Evolutionary conservation across 2,329 filamentous ascomycete species (phyloP).

Genomic region (Hymenotorrendiella dingleyae): DNA sequence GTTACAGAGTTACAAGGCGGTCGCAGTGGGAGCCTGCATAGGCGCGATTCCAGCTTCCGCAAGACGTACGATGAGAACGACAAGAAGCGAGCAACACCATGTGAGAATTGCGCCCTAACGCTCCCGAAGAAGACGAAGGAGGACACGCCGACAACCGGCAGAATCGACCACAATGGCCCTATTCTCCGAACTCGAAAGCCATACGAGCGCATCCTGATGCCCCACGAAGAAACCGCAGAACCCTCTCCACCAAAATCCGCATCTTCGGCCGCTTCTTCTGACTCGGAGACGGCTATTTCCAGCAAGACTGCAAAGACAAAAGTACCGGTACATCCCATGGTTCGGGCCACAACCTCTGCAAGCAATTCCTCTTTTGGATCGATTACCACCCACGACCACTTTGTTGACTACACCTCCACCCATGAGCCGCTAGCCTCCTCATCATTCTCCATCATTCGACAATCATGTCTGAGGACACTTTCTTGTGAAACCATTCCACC

Average conservation of each 20-base stretch:
- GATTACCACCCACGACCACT: constrained; percentile 52
- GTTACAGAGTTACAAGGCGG: constrained; percentile 32
- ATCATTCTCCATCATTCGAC: constrained; percentile 62
- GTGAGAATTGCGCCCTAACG: constrained; percentile 64
- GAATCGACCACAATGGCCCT: constrained; percentile 35
- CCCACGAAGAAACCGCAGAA: constrained; percentile 19
- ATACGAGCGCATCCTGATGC: constrained; percentile 49
- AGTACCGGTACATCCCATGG: constrained; percentile 15
- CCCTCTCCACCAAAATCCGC: constrained; percentile 26
- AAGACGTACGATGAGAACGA: constrained; percentile 62
- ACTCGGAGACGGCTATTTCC: constrained; percentile 22
- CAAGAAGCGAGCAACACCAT: constrained; percentile 56
- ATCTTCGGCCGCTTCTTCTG: constrained; percentile 19
- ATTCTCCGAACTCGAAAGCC: constrained; percentile 56
- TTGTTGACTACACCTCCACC: constrained; percentile 62
- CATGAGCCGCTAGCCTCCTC: constrained; percentile 55
- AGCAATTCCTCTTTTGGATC: constrained; percentile 38
- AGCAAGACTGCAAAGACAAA: constrained; percentile 14
- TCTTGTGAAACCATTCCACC: constrained; percentile 61
- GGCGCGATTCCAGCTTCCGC: constrained; percentile 54
- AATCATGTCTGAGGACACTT: constrained; percentile 59
- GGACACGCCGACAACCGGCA: constrained; percentile 11
- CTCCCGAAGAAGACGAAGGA: constrained; percentile 44
- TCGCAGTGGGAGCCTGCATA: constrained; percentile 28
- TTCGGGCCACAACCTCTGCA: constrained; percentile 20